phyloP scores from a whole-genome alignment of 441 rosid species.

The Isatis lusitanica region DNA sequence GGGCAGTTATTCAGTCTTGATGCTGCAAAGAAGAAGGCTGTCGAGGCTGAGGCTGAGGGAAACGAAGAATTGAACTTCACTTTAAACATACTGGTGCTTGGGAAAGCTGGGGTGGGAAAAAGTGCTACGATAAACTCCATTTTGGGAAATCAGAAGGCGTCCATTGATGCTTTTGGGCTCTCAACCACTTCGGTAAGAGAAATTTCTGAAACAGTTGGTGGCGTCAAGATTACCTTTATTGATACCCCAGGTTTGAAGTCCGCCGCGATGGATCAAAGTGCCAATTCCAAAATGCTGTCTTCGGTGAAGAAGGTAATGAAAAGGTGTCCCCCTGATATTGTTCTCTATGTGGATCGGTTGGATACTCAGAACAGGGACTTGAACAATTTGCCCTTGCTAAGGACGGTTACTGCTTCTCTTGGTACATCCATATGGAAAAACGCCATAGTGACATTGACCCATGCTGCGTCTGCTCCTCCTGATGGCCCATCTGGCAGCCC shows the following conservation, averaged over 20 bases:
- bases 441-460: slow-evolving; percentile 79
- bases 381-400: slow-evolving; percentile 73
- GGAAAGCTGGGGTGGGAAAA: slow-evolving; percentile 93
- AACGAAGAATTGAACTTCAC: slow-evolving; percentile 62
- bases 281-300: slow-evolving; percentile 47
- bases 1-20: slow-evolving; percentile 72
- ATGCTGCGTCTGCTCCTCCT: slow-evolving; percentile 93
- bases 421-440: slow-evolving; percentile 84
- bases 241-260: slow-evolving; percentile 84
- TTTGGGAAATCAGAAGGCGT: slow-evolving; percentile 65
- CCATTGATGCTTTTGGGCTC: slow-evolving; percentile 70
- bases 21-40: slow-evolving; percentile 68
- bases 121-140: slow-evolving; percentile 89
- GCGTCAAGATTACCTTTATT: slow-evolving; percentile 64
- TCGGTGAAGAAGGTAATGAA: too few species aligned
- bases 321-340: too few species aligned
- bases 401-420: slow-evolving; percentile 58
- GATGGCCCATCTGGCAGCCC: slow-evolving; percentile 76
- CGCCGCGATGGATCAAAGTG: slow-evolving; percentile 71
- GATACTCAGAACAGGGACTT: slow-evolving; percentile 80
- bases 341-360: slow-evolving; percentile 38
- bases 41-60: slow-evolving; percentile 67
- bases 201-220: slow-evolving; percentile 47
- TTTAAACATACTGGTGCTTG: slow-evolving; percentile 77
- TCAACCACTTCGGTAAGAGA: slow-evolving; percentile 45